Evolutionary conservation across 1,139 yeast genomes (phyloP).

Genomic region (Debaryomycetaceae sp.): DNA sequence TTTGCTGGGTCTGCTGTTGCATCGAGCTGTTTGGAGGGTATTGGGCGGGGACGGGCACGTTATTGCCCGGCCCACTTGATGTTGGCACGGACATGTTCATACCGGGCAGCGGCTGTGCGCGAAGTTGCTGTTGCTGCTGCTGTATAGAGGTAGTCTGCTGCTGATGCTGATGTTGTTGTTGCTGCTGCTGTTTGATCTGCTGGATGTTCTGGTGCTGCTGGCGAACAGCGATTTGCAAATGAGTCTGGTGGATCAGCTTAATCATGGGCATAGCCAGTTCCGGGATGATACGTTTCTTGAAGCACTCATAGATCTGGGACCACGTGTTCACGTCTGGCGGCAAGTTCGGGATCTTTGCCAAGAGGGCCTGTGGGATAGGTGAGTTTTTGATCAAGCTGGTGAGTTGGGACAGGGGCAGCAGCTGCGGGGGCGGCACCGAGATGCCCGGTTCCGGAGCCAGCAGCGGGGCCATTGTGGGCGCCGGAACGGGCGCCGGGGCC

Average conservation of each 20-base stretch:
- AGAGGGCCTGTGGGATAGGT: conserved; percentile 67
- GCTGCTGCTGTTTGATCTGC: conserved; percentile 5
- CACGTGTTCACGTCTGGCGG: conserved; percentile 81
- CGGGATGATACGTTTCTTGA: conserved; percentile 48
- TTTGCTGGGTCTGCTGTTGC: conserved; percentile 27
- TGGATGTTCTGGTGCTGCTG: conserved; percentile 17
- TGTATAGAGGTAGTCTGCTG: conserved; percentile 1
- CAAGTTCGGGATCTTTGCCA: conserved; percentile 63
- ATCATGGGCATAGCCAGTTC: conserved; percentile 43
- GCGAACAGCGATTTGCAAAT: conserved; percentile 34
- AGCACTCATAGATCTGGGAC: conserved; percentile 68
- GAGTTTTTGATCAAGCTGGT: conserved; percentile 33
- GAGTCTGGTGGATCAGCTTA: conserved; percentile 52
- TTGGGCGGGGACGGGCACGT: too few species aligned
- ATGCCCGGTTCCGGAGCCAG: conserved; percentile 2
- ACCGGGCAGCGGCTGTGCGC: conserved; percentile 1
- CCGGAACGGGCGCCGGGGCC: neutral
- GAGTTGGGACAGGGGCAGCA: conserved; percentile 25
- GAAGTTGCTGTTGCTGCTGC: conserved; percentile 8
- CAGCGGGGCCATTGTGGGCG: conserved; percentile 3
- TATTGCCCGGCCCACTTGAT: conserved; percentile 1
- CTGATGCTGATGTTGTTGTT: conserved; percentile 1
- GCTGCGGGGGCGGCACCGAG: conserved; percentile 4
- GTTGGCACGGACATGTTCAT: conserved; percentile 2
- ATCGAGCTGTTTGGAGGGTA: conserved; percentile 11